Evolutionary conservation across 306 rosid species (phyloP).

Genomic region (Clitoria ternatea): DNA sequence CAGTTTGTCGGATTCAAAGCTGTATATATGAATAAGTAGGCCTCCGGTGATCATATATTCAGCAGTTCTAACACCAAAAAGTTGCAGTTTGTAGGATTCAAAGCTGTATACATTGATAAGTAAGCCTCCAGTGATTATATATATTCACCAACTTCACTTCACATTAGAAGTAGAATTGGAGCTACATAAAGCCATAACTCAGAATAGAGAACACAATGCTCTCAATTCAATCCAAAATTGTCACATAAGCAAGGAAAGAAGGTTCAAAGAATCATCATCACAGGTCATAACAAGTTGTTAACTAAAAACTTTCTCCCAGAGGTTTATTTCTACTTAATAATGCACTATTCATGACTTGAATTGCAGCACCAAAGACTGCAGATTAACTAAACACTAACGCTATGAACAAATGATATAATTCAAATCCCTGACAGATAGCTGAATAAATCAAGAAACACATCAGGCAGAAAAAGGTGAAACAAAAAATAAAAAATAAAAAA

Average conservation of each 20-base stretch:
- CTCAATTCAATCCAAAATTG: conserved; percentile 7
- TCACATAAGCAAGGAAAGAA: background rate
- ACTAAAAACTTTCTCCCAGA: conserved; percentile 6
- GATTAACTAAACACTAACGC: background rate
- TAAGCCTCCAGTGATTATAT: background rate
- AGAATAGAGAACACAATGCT: background rate
- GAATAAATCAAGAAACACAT: background rate
- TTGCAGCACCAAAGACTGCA: background rate
- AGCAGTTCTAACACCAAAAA: background rate
- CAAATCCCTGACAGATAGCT: background rate
- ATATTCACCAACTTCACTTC: too few relatives aligned
- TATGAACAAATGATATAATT: background rate
- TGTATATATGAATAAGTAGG: background rate
- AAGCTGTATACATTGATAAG: background rate
- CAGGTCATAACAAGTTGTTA: background rate
- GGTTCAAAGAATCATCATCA: conserved; percentile 7
- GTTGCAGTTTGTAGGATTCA: background rate
- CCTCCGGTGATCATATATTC: background rate
- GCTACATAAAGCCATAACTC: background rate
- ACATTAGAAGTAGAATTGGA: background rate
- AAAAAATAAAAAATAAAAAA: background rate
- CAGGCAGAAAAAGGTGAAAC: conserved; percentile 1
- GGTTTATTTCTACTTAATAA: background rate
- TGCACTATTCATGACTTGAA: background rate
- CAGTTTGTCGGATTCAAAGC: background rate